Evolutionary conservation across 805 yeast species (phyloP), one percentile per base, ranked within the genome.

Genomic region (Pichia exigua): DNA sequence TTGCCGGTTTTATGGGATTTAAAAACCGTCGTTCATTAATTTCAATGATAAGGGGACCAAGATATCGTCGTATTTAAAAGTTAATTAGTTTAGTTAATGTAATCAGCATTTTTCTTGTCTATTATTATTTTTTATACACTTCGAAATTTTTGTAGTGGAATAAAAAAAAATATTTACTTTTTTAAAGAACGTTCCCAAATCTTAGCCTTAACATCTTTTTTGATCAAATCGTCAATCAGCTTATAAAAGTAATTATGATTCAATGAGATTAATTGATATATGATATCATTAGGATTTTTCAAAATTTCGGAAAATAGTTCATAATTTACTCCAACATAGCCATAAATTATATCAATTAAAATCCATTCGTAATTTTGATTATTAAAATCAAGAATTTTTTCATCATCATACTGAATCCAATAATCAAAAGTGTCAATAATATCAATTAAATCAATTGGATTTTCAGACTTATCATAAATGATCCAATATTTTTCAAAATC

Each of bases 401-500:
- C 52, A 53, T 69, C 64, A 42, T 59, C 59, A 35, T 70, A 73
- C 2, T 80, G 71, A 42, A 83, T 74, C 35, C 82, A 65, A 57
- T 72, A 81, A 50, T 81, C 77, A 58, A 79, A 80, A 1, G 57
- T 58, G 30, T 52, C 20, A 41, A 57, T 52, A 28, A 55, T 44
- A 4, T 27, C 39, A 15, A 51, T 49, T 44, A 86, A 64, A 4
- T 56, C 65, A 0, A 57, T 60, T 3, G 55, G 55, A 46, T 75
- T 71, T 62, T 92, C 97, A 0, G 94, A 79, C 62, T 85, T 89
- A 65, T 92, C 97, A 62, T 88, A 92, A n/a, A 53, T 55, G 43
- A 76, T 62, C 41, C 62, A 61, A 28, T 61, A 45, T 6, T 56
- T 50, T 6, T 20, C 46, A 12, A 15, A 12, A 26, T 48, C 40